These are phyloP conservation scores for Dalechampia spathulata DNA, from an alignment of 441 rosid genomes.

Conservation along the genomic window DNA sequence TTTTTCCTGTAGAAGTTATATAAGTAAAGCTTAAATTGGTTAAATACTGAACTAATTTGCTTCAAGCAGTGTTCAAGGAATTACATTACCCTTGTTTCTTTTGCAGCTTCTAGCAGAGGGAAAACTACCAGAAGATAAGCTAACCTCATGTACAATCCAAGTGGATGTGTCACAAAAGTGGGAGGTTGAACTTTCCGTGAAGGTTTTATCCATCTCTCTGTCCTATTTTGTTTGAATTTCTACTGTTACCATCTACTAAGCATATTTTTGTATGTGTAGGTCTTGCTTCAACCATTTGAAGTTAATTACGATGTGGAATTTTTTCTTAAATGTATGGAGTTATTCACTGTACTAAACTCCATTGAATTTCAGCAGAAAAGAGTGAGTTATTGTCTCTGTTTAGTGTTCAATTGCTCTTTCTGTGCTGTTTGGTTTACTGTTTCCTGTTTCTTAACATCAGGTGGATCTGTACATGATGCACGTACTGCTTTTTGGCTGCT, in stretches of 20 bases:
- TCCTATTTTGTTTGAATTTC: background rate
- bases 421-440: background rate
- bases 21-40: slow-evolving; percentile 4
- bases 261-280: slow-evolving; percentile 36
- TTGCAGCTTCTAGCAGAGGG: slow-evolving; percentile 35
- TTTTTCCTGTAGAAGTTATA: too few relatives aligned
- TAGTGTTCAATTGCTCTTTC: background rate
- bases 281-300: slow-evolving; percentile 55
- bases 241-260: background rate
- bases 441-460: background rate
- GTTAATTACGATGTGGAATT: slow-evolving; percentile 47
- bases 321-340: slow-evolving; percentile 35
- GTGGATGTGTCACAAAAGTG: slow-evolving; percentile 46
- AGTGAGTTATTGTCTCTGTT: slow-evolving; percentile 38
- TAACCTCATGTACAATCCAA: slow-evolving; percentile 41
- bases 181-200: slow-evolving; percentile 53
- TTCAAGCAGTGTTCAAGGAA: slow-evolving; percentile 1
- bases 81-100: slow-evolving; percentile 8
- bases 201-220: slow-evolving; percentile 35
- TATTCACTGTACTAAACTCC: slow-evolving; percentile 41
- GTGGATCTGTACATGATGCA: background rate
- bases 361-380: slow-evolving; percentile 66
- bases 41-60: background rate
- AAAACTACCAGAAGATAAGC: slow-evolving; percentile 35
- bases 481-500: background rate